Percentiles rank a stretch among this genome's conserved stretches.
Evolutionary conservation across 192 early-diverging fungal species (phyloP).

Genomic region (Jimgerdemannia lactiflua): DNA sequence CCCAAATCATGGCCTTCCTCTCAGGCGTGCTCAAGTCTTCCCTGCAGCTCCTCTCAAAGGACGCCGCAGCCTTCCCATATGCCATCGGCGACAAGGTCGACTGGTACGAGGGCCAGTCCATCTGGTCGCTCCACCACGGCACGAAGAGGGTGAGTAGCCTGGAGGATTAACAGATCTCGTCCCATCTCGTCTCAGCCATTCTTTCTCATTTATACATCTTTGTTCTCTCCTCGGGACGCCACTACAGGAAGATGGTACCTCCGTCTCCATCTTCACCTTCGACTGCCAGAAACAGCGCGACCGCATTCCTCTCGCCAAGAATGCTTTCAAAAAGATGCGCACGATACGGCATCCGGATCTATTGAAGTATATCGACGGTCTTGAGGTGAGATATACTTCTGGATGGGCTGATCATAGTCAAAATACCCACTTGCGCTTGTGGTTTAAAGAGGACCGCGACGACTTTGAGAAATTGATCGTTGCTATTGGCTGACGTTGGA

Average conservation of each 20-base stretch:
- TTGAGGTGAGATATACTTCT: slow-evolving; percentile 58
- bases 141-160: slow-evolving; percentile 52
- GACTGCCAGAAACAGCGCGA: slow-evolving; percentile 64
- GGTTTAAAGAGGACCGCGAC: no score
- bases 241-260: slow-evolving; percentile 56
- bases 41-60: slow-evolving; percentile 51
- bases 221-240: not conserved
- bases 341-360: slow-evolving; percentile 91
- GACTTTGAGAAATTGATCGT: no score
- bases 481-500: no score
- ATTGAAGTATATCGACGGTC: slow-evolving; percentile 81
- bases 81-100: slow-evolving; percentile 64
- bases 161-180: not conserved
- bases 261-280: slow-evolving; percentile 83
- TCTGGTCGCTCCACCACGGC: slow-evolving; percentile 66
- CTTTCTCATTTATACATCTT: not conserved
- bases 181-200: no score
- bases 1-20: slow-evolving; percentile 27
- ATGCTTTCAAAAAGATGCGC: slow-evolving; percentile 81
- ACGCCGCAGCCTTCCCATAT: slow-evolving; percentile 63
- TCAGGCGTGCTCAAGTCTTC: slow-evolving; percentile 36
- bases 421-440: no score
- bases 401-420: not conserved
- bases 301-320: slow-evolving; percentile 79
- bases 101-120: slow-evolving; percentile 48